These are phyloP conservation scores for Podosphaera aphanis DNA, from an alignment of 2,329 filamentous ascomycete species.

Conservation along the genomic window DNA sequence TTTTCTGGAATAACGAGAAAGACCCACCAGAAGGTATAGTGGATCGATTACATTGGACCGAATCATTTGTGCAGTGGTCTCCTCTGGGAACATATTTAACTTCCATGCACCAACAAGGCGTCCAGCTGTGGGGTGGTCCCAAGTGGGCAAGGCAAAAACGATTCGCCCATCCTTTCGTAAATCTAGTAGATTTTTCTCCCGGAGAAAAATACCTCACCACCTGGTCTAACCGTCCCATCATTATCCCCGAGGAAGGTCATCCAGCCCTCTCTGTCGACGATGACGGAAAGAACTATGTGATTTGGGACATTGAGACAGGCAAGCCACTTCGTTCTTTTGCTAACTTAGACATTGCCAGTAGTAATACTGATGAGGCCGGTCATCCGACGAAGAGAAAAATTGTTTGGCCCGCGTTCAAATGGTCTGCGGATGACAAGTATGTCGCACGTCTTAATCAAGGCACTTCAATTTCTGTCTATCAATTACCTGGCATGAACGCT, in stretches of 20 bases:
- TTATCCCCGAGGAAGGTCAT: slow-evolving; percentile 71
- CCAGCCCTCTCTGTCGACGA: slow-evolving; percentile 71
- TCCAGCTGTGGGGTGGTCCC: slow-evolving; percentile 85
- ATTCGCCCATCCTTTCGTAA: slow-evolving; percentile 87
- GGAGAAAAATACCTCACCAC: slow-evolving; percentile 82
- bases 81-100: slow-evolving; percentile 83
- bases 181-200: slow-evolving; percentile 89
- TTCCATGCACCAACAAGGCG: slow-evolving; percentile 85
- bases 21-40: slow-evolving; percentile 72
- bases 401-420: slow-evolving; percentile 98
- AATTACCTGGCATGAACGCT: slow-evolving; percentile 70
- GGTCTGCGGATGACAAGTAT: slow-evolving; percentile 94
- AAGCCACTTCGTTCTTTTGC: slow-evolving; percentile 84
- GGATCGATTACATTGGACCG: slow-evolving; percentile 89
- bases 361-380: slow-evolving; percentile 33
- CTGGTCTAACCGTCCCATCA: slow-evolving; percentile 86
- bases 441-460: slow-evolving; percentile 77
- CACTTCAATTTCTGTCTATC: slow-evolving; percentile 76
- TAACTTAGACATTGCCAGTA: slow-evolving; percentile 56
- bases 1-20: slow-evolving; percentile 97
- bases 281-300: slow-evolving; percentile 97
- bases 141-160: slow-evolving; percentile 79
- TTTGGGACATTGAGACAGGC: slow-evolving; percentile 84
- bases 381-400: slow-evolving; percentile 67
- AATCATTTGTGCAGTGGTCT: slow-evolving; percentile 95